phyloP scores from a whole-genome alignment of 2,329 filamentous ascomycete species.

The Fusarium burgessii region DNA sequence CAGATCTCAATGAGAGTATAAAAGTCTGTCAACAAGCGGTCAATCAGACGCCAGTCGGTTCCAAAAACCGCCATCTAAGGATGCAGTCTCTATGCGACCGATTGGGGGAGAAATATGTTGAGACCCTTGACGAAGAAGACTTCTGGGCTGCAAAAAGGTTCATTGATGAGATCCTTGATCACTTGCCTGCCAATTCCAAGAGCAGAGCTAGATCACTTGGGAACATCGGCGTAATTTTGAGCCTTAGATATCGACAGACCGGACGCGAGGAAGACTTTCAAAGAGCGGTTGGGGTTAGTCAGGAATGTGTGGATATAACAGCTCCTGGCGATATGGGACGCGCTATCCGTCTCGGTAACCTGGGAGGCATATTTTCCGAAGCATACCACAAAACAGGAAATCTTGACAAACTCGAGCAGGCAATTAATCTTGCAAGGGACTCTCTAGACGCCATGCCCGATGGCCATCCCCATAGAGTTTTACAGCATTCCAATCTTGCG shows the following conservation, averaged over 20 bases:
- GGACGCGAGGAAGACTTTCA: background rate
- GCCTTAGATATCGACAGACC: background rate
- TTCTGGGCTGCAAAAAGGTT: background rate
- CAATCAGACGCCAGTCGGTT: background rate
- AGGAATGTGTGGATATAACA: background rate
- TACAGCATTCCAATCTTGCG: background rate
- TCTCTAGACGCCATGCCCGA: background rate
- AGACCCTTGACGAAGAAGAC: background rate
- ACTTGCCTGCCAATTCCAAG: background rate
- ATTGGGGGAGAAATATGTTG: background rate
- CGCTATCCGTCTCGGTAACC: background rate
- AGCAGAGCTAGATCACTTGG: background rate
- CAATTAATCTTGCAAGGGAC: background rate
- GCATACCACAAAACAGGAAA: background rate
- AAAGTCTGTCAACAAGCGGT: background rate
- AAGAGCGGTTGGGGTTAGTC: background rate
- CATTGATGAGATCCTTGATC: background rate
- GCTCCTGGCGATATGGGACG: background rate
- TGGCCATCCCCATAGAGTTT: background rate
- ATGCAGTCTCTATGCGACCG: background rate
- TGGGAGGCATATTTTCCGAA: rapidly evolving
- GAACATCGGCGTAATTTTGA: background rate
- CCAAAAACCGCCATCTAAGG: background rate
- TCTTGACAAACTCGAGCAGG: background rate
- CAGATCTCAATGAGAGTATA: background rate